Evolutionary conservation across 2,329 filamentous ascomycete genomes (phyloP).

Genomic region (Bipolaris gigantea): DNA sequence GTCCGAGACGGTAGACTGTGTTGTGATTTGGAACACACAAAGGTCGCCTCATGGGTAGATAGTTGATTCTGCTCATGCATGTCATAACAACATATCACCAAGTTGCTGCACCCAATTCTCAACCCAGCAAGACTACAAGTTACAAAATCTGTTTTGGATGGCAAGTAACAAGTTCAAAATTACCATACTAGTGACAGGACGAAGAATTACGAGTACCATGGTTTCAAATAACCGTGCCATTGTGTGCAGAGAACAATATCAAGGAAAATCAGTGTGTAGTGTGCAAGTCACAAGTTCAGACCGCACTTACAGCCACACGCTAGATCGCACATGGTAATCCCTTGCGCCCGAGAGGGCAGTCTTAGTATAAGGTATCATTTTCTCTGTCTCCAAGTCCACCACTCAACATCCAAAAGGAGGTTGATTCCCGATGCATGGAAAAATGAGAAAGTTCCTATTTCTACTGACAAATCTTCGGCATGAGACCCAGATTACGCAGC

Average conservation of each 20-base stretch:
- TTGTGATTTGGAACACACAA: not conserved
- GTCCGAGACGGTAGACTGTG: not conserved
- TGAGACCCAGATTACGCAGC: not conserved
- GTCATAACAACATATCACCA: not conserved
- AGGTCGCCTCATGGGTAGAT: not conserved
- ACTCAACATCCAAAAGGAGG: not conserved
- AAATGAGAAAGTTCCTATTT: not conserved
- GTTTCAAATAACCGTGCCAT: not conserved
- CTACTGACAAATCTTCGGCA: not conserved
- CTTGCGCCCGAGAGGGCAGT: not conserved
- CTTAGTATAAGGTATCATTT: not conserved
- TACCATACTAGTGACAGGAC: not conserved
- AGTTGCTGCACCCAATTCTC: not conserved
- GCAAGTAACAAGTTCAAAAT: not conserved
- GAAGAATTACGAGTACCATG: not conserved
- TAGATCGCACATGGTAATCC: conserved; percentile 24
- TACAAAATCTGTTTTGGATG: not conserved
- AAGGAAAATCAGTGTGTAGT: conserved; percentile 34
- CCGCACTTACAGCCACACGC: conserved; percentile 3
- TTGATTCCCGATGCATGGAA: not conserved
- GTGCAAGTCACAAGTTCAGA: conserved; percentile 11
- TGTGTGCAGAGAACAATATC: conserved; percentile 39
- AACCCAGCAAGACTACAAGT: not conserved
- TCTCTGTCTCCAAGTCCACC: not conserved
- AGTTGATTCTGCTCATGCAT: too few relatives aligned